A percentile compares a stretch with the other conserved stretches of the same genome.
Conservation (phyloP, 768 basidiomycete genomes). For the Suillus plorans region DNA sequence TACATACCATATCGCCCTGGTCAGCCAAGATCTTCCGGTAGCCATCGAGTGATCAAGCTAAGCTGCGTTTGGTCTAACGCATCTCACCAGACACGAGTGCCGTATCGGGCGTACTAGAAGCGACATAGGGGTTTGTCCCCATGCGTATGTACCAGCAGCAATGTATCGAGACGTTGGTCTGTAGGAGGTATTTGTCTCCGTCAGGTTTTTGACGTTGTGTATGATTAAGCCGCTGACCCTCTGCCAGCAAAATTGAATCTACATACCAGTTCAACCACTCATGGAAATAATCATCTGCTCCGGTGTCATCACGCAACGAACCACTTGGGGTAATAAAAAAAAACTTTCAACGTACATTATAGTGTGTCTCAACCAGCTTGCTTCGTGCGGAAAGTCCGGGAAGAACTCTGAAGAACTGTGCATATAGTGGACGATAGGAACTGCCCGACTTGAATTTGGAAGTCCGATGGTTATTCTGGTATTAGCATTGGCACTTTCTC, state of each 20-base stretch:
- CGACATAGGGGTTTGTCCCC: neutral
- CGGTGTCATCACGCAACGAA: neutral
- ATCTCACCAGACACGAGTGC: neutral
- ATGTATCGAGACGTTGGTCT: neutral
- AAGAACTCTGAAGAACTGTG: neutral
- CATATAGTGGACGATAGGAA: too few species aligned
- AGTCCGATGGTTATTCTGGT: too few species aligned
- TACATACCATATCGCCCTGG: neutral
- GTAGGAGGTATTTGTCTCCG: too few species aligned
- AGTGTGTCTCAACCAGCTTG: neutral
- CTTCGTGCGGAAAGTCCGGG: neutral
- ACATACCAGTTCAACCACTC: neutral
- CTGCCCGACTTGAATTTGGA: too few species aligned
- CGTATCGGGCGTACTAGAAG: neutral
- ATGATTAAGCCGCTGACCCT: too few species aligned
- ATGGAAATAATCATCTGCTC: neutral
- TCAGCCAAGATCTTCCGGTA: neutral
- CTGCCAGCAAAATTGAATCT: neutral
- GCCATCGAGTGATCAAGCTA: neutral
- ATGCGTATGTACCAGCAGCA: neutral
- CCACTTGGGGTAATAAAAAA: too few species aligned
- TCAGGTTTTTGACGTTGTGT: too few species aligned
- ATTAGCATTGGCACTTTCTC: too few species aligned
- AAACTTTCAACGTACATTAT: too few species aligned
- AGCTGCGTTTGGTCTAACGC: neutral